Evolutionary conservation across 2,329 filamentous ascomycete genomes (phyloP), one percentile per base, ranked within the genome.

Genomic region (Ophiognomonia clavigignenti-juglandacearum): DNA sequence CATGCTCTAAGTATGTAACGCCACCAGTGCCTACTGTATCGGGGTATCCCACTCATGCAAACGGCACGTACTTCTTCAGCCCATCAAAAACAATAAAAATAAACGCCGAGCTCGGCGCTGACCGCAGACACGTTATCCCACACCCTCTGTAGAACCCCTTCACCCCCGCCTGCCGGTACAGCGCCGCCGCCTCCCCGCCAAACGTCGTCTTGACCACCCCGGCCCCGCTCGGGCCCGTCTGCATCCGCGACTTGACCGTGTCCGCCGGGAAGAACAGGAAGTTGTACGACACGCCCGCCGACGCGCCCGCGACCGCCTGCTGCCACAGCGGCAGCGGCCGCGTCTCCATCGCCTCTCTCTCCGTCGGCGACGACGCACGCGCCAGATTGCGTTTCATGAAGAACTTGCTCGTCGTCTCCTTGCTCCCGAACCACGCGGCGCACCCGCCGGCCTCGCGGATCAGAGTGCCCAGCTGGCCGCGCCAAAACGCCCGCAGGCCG

Each of bases 241-340:
- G 93, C 84, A 98, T 96, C 39, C 92, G 83, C 16, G 88, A 95
- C 70, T 98, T 98, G 72, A 98, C 86, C 1, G 93, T 98, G 64
- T 98, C 93, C 41, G 93, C 93, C 0, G 93, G 93, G 64, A 93
- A 98, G 73, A 97, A 96, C 19, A 95, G 71, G 63, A 97, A 97
- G 64, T 98, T 98, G 70, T 98, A 98, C 29, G 83, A 84, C 71
- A 96, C 87, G 44, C 93, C 93, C 4, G 92, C 93, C 7, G 83
- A 81, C 3, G 92, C 92, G 35, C 92, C 92, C 2, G 91, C 88
- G 18, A 88, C 63, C 61, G 95, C 88, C 64, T 95, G 90, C 67
- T 96, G 89, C 76, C 86, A 87, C 5, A 96, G 66, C 5, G 88
- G 86, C 9, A 96, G 70, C 1, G 82, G 73, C 39, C 77, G 69